Percentiles rank a stretch among this genome's conserved stretches.
Conservation (phyloP, 495 filamentous ascomycete genomes). For the Tuber calosporum region DNA sequence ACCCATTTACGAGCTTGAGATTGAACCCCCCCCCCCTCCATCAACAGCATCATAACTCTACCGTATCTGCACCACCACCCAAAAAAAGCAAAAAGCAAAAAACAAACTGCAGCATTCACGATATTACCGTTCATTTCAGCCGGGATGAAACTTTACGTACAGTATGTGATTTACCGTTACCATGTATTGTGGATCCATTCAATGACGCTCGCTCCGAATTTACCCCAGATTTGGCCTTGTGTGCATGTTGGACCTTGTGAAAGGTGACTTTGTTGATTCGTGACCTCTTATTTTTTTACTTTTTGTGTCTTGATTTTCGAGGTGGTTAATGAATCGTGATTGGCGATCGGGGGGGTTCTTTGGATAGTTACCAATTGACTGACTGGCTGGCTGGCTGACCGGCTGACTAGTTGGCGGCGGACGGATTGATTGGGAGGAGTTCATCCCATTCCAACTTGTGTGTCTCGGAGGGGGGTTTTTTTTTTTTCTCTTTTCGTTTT, state of each 20-base stretch:
- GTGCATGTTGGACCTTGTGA: not conserved
- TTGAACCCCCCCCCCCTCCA: too few relatives aligned
- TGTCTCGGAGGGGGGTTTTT: too few relatives aligned
- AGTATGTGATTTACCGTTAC: slow-evolving; percentile 3
- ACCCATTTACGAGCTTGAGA: not conserved
- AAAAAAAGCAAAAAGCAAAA: too few relatives aligned
- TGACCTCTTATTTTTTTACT: not conserved
- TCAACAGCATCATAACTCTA: not conserved
- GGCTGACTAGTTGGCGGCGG: too few relatives aligned
- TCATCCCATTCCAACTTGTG: too few relatives aligned
- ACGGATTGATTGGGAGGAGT: too few relatives aligned
- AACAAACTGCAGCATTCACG: not conserved
- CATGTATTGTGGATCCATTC: not conserved
- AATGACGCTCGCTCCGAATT: not conserved
- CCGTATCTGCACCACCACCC: not conserved
- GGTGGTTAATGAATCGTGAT: too few relatives aligned
- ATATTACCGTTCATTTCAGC: slow-evolving; percentile 3
- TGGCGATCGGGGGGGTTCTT: too few relatives aligned
- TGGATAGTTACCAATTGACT: too few relatives aligned
- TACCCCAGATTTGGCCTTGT: slow-evolving; percentile 1
- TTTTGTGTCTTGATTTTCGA: too few relatives aligned
- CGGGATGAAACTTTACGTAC: slow-evolving; percentile 3
- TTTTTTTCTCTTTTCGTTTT: too few relatives aligned
- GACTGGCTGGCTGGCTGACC: too few relatives aligned
- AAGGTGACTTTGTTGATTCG: slow-evolving; percentile 3